Evolutionary conservation across 768 basidiomycete genomes (phyloP).

Genomic region (Russula vinacea): DNA sequence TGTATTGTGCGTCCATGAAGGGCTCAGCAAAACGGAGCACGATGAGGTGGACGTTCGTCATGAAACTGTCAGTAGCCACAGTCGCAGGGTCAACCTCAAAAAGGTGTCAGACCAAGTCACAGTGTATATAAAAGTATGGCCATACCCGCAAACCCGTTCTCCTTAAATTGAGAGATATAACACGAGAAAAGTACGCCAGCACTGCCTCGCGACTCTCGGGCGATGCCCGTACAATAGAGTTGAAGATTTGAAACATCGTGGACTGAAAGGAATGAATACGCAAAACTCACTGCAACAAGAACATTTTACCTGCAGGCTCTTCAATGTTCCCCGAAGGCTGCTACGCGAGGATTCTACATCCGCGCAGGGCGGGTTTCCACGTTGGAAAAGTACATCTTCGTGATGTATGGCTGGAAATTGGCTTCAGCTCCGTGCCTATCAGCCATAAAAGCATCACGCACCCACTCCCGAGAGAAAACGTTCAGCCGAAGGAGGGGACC

Average conservation of each 20-base stretch:
- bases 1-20: constrained; percentile 88
- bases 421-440: constrained; percentile 17
- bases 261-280: constrained; percentile 40
- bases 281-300: neutral
- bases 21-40: constrained; percentile 86
- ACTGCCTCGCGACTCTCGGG: constrained; percentile 77
- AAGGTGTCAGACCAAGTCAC: constrained; percentile 5
- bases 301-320: constrained; percentile 66
- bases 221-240: constrained; percentile 81
- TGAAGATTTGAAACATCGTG: constrained; percentile 84
- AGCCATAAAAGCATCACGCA: constrained; percentile 39
- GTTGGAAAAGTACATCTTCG: constrained; percentile 80
- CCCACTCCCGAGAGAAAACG: constrained; percentile 88
- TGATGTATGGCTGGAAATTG: constrained; percentile 61
- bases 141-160: constrained; percentile 87
- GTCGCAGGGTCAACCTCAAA: constrained; percentile 77
- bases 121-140: constrained; percentile 4
- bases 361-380: constrained; percentile 65
- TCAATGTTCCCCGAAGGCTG: constrained; percentile 82
- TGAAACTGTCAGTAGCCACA: constrained; percentile 87
- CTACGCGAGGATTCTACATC: constrained; percentile 82
- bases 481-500: constrained; percentile 83
- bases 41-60: constrained; percentile 85
- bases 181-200: constrained; percentile 74
- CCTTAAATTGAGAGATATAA: constrained; percentile 72